Evolutionary conservation across 768 basidiomycete species (phyloP), one percentile per base, ranked within the genome.

Genomic region (Saitozyma sp.): DNA sequence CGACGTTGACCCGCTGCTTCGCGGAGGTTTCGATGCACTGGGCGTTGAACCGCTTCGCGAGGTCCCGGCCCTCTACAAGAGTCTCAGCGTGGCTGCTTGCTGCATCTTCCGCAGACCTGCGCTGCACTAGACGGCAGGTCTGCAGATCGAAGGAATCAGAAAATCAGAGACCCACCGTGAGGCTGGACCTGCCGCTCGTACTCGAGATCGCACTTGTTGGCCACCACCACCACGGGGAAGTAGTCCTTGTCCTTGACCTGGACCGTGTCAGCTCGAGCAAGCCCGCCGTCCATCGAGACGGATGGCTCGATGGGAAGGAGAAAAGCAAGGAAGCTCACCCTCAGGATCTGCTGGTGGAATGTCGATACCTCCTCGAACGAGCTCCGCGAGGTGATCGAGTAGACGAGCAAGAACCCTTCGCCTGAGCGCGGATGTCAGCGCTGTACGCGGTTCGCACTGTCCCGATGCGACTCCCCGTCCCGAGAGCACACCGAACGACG

Each of bases 141-240:
- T 8, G 39, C n/a, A 8, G 37, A 20, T n/a, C 38, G 42, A 52
- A 29, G 29, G 5, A 5, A 41, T 57, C 20, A 42, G 8, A 29
- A 5, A 29, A 29, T 29, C 29, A 50, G 29, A n/a, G 20, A 73
- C 82, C 61, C 38, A 91, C 94, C 94, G 70, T 92, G 91, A 85
- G 89, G 89, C 77, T 91, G 91, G 37, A 98, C 95, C 80, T 97
- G 94, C 59, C 95, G 86, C 80, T 98, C 95, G 75, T 89, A 93
- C 76, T 93, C 94, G 71, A 95, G 82, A 80, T 98, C 95, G 73
- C 89, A 90, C 82, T 98, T 97, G 84, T 98, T 98, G n/a, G 92
- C 95, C 9, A 96, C 92, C 58, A 97, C 87, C 62, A 98, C 90
- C 72, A 95, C 89, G 16, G 95, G 95, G 84, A 97, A 92, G 7